Base-by-base conservation (phyloP, 2,329 filamentous ascomycete genomes). In the Fusarium burgessii region DNA sequence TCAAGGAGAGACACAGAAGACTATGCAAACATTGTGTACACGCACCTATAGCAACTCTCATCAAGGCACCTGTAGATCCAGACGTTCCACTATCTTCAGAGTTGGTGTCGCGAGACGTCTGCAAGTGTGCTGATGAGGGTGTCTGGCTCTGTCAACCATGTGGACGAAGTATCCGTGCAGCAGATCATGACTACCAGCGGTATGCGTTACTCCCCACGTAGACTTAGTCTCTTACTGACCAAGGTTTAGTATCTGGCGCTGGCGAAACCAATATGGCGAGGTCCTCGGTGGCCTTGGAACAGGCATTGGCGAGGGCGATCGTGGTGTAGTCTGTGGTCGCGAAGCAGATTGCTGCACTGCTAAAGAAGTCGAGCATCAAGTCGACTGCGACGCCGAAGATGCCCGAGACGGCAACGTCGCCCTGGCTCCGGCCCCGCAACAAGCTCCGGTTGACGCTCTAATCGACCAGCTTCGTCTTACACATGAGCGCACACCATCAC, bases 131-230 rank as follows among this genome's bases (percentile, higher is more conserved):
- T 4, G 80, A 80, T 4, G 81, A 88, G 13, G 87, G 87, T 7
- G 89, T 97, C 49, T 98, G 93, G 92, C 89, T 98, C 29, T 98
- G 95, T 80, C 89, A 92, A 70, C 90, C 92, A 3, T 98, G 95
- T 74, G 94, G 94, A 3, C 89, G 91, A 67, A 88, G 89, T 58
- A 89, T 97, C 56, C 85, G 88, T 27, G 85, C 82, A 41, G 84
- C 86, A 23, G 89, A 91, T 73, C 81, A 84, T 56, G 87, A 90
- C 60, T 91, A 91, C 67, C 84, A 85, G 75, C 82, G 85, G 88
- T 89, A 80, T 45, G 82, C 78, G 17, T 25, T 18, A 17, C 23
- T 13, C 17, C 10, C 14, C 5, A 15, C 14, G 5, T 7, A n/a
- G 25, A 8, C 35, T 17, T 23, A 13, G 4, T 20, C 35, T 23